Evolutionary conservation across 1,139 yeast species (phyloP), one percentile per base, ranked within the genome.

Genomic region (Saccharomyces pastorianus): DNA sequence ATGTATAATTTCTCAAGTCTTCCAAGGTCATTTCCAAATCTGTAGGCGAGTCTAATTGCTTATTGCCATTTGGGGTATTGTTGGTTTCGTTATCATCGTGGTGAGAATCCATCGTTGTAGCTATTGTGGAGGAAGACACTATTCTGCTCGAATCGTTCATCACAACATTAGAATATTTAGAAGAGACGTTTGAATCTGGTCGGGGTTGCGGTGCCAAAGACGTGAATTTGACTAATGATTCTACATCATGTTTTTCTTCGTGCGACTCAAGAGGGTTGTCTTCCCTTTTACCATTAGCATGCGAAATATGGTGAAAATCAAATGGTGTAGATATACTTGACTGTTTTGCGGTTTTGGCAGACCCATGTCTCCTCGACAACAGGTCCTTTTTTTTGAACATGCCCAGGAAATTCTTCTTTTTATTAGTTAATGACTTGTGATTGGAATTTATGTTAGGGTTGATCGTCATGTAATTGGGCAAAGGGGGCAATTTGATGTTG

Each of bases 401-500:
- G 20, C 59, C 61, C 14, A 63, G 48, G 17, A 70, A 56, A 17
- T 57, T 57, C 27, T 56, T 61, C 53, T 59, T 62, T 49, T 58
- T 53, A 46, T 48, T 55, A 48, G 47, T 49, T 47, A 47, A 51
- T 38, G 53, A 50, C 17, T 51, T 51, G 25, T 47, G 38, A 25
- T 25, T 20, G 11, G 34, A 28, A 13, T 17, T 31, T 4, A 17
- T 29, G 27, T 17, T 28, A 14, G 41, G 6, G 14, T 46, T 46
- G 14, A 28, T 17, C 7, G 42, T 14, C 41, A 14, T 28, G 27
- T 28, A 17, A 28, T 29, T 48, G 25, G 70, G 68, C 44, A 71
- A 57, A 11, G 74, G 72, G 7, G 72, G 72, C 11, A 72, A 58
- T 28, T 69, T 70, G 20, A 72, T 68, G 44, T 67, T 68, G 38